Conservation (phyloP, 768 basidiomycete genomes). For the Phlegmacium glaucopus region DNA sequence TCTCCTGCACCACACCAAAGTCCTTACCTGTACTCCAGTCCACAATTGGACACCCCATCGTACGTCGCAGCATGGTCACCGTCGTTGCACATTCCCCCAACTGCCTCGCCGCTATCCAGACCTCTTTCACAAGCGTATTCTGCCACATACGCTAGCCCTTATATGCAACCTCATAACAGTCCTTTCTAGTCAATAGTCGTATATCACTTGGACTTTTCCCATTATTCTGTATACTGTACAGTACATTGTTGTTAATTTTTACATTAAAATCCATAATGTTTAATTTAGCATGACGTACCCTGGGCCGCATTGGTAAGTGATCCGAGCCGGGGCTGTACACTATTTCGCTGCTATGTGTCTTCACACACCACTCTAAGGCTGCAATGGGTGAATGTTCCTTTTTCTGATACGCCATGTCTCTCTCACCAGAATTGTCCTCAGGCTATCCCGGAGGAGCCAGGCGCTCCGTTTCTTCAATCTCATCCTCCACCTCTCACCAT, state of each 20-base stretch:
- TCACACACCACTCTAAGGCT: too few relatives aligned
- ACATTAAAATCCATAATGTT: too few relatives aligned
- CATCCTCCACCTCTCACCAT: neutral
- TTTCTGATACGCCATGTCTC: too few relatives aligned
- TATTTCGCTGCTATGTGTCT: too few relatives aligned
- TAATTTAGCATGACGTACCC: too few relatives aligned
- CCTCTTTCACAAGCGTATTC: constrained; percentile 18
- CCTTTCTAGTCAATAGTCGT: constrained; percentile 13
- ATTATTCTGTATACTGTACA: neutral
- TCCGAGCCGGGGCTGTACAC: too few relatives aligned
- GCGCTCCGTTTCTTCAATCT: constrained; percentile 5
- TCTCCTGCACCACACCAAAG: constrained; percentile 20
- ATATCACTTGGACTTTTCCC: neutral
- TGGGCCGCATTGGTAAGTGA: too few relatives aligned
- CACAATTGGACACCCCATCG: constrained; percentile 22
- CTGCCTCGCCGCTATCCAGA: constrained; percentile 14
- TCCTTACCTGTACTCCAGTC: constrained; percentile 26
- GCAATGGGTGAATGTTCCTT: too few relatives aligned
- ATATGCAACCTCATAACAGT: constrained; percentile 17
- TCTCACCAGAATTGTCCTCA: too few relatives aligned
- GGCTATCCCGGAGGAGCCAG: too few relatives aligned
- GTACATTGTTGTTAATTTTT: neutral
- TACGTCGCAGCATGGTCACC: constrained; percentile 31
- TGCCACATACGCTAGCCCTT: constrained; percentile 18
- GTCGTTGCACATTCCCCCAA: constrained; percentile 13